Conservation (phyloP, 2,329 filamentous ascomycete genomes). For the Fusarium floridanum region DNA sequence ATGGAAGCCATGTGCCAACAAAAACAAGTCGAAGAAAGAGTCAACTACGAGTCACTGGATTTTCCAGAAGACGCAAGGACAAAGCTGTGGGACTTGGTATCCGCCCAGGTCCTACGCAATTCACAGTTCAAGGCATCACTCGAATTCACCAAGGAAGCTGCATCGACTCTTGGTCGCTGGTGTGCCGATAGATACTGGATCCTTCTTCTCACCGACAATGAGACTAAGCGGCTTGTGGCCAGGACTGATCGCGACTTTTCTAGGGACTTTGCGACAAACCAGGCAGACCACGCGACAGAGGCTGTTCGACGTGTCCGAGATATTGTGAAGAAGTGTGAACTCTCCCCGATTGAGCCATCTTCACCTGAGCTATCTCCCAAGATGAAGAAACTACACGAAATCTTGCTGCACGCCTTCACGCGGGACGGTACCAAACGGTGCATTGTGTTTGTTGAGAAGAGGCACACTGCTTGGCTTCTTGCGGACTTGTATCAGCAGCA, state of each 20-base stretch:
- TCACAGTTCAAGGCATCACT: constrained; percentile 69
- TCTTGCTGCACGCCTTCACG: constrained; percentile 75
- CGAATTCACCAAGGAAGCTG: constrained; percentile 68
- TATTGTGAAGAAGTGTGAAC: constrained; percentile 66
- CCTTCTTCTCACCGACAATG: constrained; percentile 73
- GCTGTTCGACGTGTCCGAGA: constrained; percentile 70
- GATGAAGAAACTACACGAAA: constrained; percentile 71
- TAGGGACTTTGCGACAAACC: constrained; percentile 26
- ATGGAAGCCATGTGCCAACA: constrained; percentile 37
- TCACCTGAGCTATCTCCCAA: constrained; percentile 75
- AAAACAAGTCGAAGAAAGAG: constrained; percentile 65
- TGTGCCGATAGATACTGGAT: constrained; percentile 86
- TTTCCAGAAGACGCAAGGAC: constrained; percentile 68
- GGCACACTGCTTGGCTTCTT: constrained; percentile 82
- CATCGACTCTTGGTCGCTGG: constrained; percentile 82
- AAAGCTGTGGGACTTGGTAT: constrained; percentile 70
- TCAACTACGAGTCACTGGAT: constrained; percentile 59
- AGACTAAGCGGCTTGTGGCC: constrained; percentile 71
- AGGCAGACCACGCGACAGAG: constrained; percentile 62
- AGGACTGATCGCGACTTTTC: constrained; percentile 59
- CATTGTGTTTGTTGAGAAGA: constrained; percentile 88
- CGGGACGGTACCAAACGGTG: constrained; percentile 67
- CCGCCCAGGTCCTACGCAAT: constrained; percentile 57
- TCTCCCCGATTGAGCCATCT: constrained; percentile 52
- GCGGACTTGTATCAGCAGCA: constrained; percentile 73